A percentile compares a stretch with the other conserved stretches of the same genome.
These are phyloP conservation scores for Trichoderma atrobrunneum DNA, from an alignment of 2,329 filamentous ascomycete genomes.

Conservation along the genomic window DNA sequence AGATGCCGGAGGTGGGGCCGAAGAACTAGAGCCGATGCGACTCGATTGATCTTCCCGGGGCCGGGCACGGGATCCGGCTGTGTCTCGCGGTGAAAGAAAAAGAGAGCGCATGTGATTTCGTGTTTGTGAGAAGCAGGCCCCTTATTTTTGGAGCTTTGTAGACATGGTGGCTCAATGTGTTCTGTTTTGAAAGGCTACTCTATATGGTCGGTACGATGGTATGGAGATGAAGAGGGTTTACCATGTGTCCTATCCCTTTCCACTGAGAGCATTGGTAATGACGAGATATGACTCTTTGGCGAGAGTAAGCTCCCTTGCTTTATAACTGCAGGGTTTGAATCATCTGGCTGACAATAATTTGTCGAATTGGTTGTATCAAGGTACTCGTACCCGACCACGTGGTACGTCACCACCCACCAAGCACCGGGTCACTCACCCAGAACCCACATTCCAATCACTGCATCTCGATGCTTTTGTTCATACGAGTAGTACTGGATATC, in stretches of 20 bases:
- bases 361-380: neutral
- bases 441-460: neutral
- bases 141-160: neutral
- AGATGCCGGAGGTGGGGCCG: neutral
- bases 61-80: neutral
- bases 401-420: slow-evolving; percentile 1
- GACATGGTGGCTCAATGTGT: no score
- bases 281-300: neutral
- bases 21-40: neutral
- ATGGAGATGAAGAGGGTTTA: neutral
- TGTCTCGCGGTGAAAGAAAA: neutral
- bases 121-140: neutral
- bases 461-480: neutral
- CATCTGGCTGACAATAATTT: neutral
- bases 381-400: slow-evolving; percentile 1
- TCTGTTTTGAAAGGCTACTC: neutral
- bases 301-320: neutral
- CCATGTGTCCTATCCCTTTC: neutral
- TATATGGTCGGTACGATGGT: neutral
- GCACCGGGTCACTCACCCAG: slow-evolving; percentile 3
- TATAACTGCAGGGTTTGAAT: neutral
- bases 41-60: neutral
- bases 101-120: neutral
- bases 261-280: neutral
- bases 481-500: neutral